Conservation (phyloP, 331 rosid genomes). For the Quercus lobata region DNA sequence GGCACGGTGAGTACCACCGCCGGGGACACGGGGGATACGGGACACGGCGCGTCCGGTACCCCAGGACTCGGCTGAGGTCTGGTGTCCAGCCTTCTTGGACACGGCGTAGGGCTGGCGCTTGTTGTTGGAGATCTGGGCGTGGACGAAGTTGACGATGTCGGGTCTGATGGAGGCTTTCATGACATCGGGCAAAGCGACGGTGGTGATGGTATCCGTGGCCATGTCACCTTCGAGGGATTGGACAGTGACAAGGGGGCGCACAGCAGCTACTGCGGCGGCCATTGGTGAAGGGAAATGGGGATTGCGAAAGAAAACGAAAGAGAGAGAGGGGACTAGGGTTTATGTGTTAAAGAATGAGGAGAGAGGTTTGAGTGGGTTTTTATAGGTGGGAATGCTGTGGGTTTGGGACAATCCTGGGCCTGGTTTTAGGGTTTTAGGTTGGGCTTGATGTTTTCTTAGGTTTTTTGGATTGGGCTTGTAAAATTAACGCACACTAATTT, state of each 20-base stretch:
- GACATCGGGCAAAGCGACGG: constrained; percentile 62
- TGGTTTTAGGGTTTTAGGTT: neutral
- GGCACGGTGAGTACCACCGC: constrained; percentile 47
- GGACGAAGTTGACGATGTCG: constrained; percentile 33
- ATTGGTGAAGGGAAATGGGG: constrained; percentile 1
- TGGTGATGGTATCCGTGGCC: constrained; percentile 44
- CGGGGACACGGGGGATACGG: constrained; percentile 23
- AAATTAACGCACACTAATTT: no score
- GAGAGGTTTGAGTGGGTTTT: neutral
- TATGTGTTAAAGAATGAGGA: no score
- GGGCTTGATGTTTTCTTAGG: no score
- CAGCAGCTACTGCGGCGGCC: constrained; percentile 51
- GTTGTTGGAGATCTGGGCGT: constrained; percentile 17
- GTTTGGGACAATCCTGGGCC: neutral
- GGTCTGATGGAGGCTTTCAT: constrained; percentile 72
- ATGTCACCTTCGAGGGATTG: constrained; percentile 71
- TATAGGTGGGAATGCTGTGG: constrained; percentile 22
- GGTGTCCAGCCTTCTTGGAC: constrained; percentile 18
- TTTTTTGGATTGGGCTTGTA: no score
- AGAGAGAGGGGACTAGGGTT: neutral
- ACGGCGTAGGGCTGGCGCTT: constrained; percentile 43
- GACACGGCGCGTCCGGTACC: constrained; percentile 19
- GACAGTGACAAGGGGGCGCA: constrained; percentile 73
- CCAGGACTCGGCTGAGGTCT: constrained; percentile 20
- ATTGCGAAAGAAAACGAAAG: neutral